phyloP scores from a whole-genome alignment of 192 early-diverging fungal species.

The Linnemannia elongata region DNA sequence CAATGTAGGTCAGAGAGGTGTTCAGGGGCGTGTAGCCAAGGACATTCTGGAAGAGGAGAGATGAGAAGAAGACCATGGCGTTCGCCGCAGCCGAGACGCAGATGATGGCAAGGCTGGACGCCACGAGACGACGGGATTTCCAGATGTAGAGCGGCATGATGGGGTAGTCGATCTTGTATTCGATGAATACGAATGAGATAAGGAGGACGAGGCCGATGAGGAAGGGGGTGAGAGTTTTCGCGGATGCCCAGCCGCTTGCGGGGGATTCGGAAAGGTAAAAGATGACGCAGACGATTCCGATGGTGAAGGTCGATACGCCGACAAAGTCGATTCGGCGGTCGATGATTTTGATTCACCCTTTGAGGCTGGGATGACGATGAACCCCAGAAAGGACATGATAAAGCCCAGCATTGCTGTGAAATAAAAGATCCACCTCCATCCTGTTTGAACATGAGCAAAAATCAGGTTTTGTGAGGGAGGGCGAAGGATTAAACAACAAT shows the following conservation, averaged over 20 bases:
- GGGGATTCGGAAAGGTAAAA: constrained; percentile 25
- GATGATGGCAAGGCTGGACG: neutral
- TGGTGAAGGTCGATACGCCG: constrained; percentile 11
- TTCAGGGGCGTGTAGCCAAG: neutral
- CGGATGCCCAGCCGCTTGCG: neutral
- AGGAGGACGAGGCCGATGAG: neutral
- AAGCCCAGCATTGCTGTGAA: constrained; percentile 21
- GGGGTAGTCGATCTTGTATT: constrained; percentile 3
- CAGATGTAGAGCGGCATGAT: constrained; percentile 23
- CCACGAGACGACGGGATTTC: neutral
- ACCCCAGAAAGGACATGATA: constrained; percentile 21
- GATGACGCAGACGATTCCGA: constrained; percentile 26
- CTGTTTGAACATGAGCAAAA: neutral
- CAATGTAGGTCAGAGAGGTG: neutral
- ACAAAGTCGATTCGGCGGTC: constrained; percentile 21
- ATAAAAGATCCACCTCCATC: constrained; percentile 46
- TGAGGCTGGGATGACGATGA: constrained; percentile 10
- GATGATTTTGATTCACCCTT: constrained; percentile 5
- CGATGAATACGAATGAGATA: neutral
- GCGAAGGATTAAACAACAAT: neutral
- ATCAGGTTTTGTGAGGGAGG: neutral
- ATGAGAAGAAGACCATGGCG: constrained; percentile 16
- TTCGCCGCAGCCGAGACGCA: constrained; percentile 14
- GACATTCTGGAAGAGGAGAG: constrained; percentile 11
- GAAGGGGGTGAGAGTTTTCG: neutral